These are phyloP conservation scores for Coemansia sp. DNA, from an alignment of 192 early-diverging fungal species.

Conservation along the genomic window DNA sequence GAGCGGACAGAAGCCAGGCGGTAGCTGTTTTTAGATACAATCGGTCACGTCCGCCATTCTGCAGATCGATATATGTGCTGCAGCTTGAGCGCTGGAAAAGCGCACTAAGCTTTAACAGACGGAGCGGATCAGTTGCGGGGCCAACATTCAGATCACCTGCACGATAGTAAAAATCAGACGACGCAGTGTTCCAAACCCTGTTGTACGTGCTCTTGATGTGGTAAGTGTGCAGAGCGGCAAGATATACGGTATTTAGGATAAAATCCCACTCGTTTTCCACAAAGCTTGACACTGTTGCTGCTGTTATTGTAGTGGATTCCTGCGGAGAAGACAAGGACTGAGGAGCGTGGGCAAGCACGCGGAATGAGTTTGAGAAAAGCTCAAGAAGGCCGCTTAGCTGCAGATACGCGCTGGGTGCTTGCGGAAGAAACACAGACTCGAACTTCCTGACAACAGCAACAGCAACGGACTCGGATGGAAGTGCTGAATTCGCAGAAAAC, in stretches of 20 bases:
- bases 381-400: conserved; percentile 48
- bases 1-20: conserved; percentile 38
- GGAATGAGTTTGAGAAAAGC: conserved; percentile 38
- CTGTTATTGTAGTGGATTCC: background rate
- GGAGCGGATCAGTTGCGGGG: conserved; percentile 50
- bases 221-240: conserved; percentile 44
- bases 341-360: conserved; percentile 15
- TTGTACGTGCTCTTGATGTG: conserved; percentile 47
- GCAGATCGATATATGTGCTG: conserved; percentile 37
- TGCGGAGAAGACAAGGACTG: background rate
- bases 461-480: background rate
- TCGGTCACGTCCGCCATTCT: conserved; percentile 30
- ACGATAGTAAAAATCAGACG: conserved; percentile 36
- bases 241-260: conserved; percentile 13
- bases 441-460: conserved; percentile 21
- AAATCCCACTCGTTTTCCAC: conserved; percentile 26
- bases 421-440: conserved; percentile 34
- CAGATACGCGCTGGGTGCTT: conserved; percentile 37
- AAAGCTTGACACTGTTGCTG: background rate
- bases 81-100: conserved; percentile 40
- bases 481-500: background rate
- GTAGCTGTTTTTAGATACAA: conserved; percentile 41
- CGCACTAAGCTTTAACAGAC: conserved; percentile 24
- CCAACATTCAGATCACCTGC: conserved; percentile 50
- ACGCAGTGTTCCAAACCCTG: conserved; percentile 38